A percentile compares a stretch with the other conserved stretches of the same genome.
phyloP scores from a whole-genome alignment of 1,284 basidiomycete genomes.

The Trichosporon coremiiforme region DNA sequence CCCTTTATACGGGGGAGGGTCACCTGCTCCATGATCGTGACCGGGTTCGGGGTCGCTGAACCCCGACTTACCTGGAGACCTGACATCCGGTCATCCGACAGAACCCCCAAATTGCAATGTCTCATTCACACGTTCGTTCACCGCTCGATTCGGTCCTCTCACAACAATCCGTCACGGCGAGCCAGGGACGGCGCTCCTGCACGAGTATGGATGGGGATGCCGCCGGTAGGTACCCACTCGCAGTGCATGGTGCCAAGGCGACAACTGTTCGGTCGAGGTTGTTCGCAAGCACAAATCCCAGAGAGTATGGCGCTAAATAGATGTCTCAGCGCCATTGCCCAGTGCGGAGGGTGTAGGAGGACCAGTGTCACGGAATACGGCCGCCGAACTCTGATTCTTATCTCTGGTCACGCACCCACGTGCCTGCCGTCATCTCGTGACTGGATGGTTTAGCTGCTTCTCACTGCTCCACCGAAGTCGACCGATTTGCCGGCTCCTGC shows the following conservation, averaged over 20 bases:
- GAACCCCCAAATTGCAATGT: constrained; percentile 1
- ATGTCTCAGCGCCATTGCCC: no score
- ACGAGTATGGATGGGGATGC: neutral
- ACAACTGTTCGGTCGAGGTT: neutral
- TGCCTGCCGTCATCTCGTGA: neutral
- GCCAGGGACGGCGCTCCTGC: neutral
- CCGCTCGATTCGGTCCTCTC: neutral
- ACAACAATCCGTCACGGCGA: neutral
- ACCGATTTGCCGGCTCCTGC: neutral
- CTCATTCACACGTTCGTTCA: constrained; percentile 5
- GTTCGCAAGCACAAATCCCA: neutral
- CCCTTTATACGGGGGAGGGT: neutral
- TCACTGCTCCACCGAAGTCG: neutral
- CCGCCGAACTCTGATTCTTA: constrained; percentile 8
- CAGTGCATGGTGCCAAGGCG: neutral
- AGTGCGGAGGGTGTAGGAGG: no score
- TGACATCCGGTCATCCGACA: neutral
- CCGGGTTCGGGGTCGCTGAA: neutral
- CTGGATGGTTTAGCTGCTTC: neutral
- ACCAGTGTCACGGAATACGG: no score
- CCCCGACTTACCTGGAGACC: neutral
- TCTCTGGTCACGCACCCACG: constrained; percentile 5
- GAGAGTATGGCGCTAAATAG: no score
- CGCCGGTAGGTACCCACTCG: no score
- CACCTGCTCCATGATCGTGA: neutral